These are phyloP conservation scores for Perilla frutescens DNA, from an alignment of 257 asterid genomes.

Conservation along the genomic window DNA sequence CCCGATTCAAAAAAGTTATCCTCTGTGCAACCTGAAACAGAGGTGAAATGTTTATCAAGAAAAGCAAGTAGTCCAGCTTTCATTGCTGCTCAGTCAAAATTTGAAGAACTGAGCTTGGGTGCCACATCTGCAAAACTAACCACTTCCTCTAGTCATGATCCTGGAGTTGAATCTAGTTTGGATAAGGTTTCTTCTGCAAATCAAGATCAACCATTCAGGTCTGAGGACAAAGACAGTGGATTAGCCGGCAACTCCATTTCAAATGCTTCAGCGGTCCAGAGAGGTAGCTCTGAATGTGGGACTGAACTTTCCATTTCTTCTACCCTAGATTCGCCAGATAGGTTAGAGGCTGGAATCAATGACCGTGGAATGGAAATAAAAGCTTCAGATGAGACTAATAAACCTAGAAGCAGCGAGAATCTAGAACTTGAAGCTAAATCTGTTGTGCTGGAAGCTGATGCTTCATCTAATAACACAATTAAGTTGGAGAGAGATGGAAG, in stretches of 20 bases:
- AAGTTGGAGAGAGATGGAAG: slow-evolving; percentile 44
- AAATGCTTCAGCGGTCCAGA: slow-evolving; percentile 48
- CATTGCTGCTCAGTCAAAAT: slow-evolving; percentile 88
- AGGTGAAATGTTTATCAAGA: slow-evolving; percentile 49
- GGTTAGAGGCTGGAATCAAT: slow-evolving; percentile 59
- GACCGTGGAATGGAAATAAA: slow-evolving; percentile 50
- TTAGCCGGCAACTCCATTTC: slow-evolving; percentile 48
- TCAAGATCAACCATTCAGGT: slow-evolving; percentile 43
- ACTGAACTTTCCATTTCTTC: slow-evolving; percentile 86
- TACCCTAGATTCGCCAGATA: slow-evolving; percentile 83
- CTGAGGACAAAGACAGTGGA: slow-evolving; percentile 53
- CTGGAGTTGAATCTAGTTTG: slow-evolving; percentile 48
- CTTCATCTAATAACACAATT: slow-evolving; percentile 39
- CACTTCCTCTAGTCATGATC: slow-evolving; percentile 47
- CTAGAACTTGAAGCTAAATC: slow-evolving; percentile 51
- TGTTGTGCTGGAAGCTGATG: slow-evolving; percentile 42
- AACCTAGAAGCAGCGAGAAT: slow-evolving; percentile 40
- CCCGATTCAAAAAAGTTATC: slow-evolving; percentile 33
- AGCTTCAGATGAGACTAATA: slow-evolving; percentile 41
- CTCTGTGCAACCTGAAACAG: slow-evolving; percentile 55
- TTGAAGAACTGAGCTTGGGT: slow-evolving; percentile 68
- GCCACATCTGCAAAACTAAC: slow-evolving; percentile 49
- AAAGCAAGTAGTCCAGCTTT: slow-evolving; percentile 84
- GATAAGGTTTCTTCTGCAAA: slow-evolving; percentile 46
- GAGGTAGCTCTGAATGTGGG: slow-evolving; percentile 83